Conservation (phyloP, 352 stramenopile genomes). For the Phytophthora foliorum region DNA sequence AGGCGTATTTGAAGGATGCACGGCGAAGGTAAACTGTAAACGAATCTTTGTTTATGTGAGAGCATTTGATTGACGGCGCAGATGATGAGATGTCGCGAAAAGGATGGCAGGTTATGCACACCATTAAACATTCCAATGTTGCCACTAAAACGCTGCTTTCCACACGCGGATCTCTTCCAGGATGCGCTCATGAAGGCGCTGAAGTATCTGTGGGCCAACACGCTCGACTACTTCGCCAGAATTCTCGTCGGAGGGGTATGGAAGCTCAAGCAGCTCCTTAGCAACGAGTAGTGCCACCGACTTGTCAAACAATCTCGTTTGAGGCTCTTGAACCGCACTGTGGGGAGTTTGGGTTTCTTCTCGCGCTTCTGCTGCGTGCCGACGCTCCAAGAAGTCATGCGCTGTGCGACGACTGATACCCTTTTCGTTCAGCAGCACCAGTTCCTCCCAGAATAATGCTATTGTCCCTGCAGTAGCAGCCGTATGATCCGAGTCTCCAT, state of each 20-base stretch:
- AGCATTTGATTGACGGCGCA: neutral
- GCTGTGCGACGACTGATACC: conserved; percentile 39
- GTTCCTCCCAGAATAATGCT: conserved; percentile 55
- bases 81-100: too few species aligned
- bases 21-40: neutral
- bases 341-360: conserved; percentile 10
- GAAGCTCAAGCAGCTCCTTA: conserved; percentile 34
- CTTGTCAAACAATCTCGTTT: conserved; percentile 45
- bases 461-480: neutral
- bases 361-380: conserved; percentile 42
- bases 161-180: conserved; percentile 23
- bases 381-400: conserved; percentile 49
- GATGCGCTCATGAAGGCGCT: conserved; percentile 16
- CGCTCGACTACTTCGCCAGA: neutral
- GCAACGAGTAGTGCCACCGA: conserved; percentile 31
- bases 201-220: conserved; percentile 12
- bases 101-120: neutral
- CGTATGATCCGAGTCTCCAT: conserved; percentile 21
- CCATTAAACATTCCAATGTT: neutral
- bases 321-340: conserved; percentile 2
- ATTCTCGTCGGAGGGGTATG: conserved; percentile 7
- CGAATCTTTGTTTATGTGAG: neutral
- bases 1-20: conserved; percentile 9
- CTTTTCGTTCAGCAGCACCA: conserved; percentile 52
- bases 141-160: conserved; percentile 6